phyloP scores from a whole-genome alignment of 225 moss, liverwort and hornwort species.

The Bryum argenteum region DNA sequence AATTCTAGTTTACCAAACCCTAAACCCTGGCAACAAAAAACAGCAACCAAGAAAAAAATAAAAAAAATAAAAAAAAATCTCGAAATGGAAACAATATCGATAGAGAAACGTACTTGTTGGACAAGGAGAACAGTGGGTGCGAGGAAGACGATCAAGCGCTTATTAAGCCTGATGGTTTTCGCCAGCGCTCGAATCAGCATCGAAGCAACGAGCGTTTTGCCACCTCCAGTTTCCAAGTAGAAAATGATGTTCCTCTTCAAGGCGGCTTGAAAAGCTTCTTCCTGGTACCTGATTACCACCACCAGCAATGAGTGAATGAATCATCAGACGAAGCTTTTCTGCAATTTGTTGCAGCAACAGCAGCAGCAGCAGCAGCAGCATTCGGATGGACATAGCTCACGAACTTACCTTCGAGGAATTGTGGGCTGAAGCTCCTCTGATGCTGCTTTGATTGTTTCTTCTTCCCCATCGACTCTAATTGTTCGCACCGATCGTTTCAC shows the following conservation, averaged over 20 bases:
- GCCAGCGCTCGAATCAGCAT: constrained; percentile 80
- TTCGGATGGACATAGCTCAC: background rate
- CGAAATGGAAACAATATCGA: background rate
- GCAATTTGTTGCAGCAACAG: too few species aligned
- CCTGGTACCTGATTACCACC: constrained; percentile 70
- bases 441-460: background rate
- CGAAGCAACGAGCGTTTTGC: constrained; percentile 94
- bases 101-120: constrained; percentile 67
- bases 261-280: constrained; percentile 78
- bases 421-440: constrained; percentile 15
- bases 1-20: constrained; percentile 5
- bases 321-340: too few species aligned
- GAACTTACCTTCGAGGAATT: constrained; percentile 49
- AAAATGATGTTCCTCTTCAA: constrained; percentile 68
- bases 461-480: constrained; percentile 15
- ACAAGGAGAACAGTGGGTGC: constrained; percentile 90
- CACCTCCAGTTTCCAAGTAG: constrained; percentile 90
- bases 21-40: background rate
- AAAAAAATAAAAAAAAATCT: too few species aligned
- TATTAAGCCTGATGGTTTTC: constrained; percentile 62
- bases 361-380: too few species aligned
- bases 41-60: too few species aligned
- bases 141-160: constrained; percentile 83
- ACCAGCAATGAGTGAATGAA: background rate
- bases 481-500: constrained; percentile 32